Percentiles rank a stretch among this genome's conserved stretches.
These are phyloP conservation scores for Metschnikowia baotianmanensis DNA, from an alignment of 805 yeast species.

Conservation along the genomic window DNA sequence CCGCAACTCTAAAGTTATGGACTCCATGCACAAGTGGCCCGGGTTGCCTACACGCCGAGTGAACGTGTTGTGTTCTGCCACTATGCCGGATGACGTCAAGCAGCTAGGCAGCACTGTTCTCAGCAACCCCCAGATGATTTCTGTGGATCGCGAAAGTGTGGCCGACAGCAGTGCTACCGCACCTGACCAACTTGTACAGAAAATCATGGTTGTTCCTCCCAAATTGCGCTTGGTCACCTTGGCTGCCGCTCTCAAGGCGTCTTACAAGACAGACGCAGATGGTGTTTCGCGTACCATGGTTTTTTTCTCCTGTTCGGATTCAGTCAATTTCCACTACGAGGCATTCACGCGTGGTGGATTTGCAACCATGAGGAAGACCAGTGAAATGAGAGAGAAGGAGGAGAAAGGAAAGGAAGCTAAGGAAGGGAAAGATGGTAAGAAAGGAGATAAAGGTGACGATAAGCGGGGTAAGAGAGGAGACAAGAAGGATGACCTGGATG, in stretches of 20 bases:
- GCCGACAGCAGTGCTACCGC: conserved; percentile 43
- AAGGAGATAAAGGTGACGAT: neutral
- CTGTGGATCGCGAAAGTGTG: conserved; percentile 28
- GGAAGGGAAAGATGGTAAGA: conserved; percentile 16
- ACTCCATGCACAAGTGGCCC: conserved; percentile 41
- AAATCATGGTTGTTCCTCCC: conserved; percentile 83
- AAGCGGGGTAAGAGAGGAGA: neutral
- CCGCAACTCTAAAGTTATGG: conserved; percentile 38
- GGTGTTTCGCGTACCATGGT: conserved; percentile 63
- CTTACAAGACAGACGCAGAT: conserved; percentile 30
- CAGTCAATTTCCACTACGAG: conserved; percentile 90
- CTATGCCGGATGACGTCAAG: conserved; percentile 77
- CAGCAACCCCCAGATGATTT: conserved; percentile 68
- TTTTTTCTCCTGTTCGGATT: conserved; percentile 90
- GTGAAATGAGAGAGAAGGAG: conserved; percentile 20
- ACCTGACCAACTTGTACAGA: conserved; percentile 88
- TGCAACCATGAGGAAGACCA: conserved; percentile 31
- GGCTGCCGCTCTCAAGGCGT: conserved; percentile 58
- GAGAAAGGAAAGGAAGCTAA: conserved; percentile 22
- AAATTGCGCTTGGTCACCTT: conserved; percentile 83
- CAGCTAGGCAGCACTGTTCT: conserved; percentile 78
- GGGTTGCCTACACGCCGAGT: conserved; percentile 67
- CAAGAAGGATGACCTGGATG: too few species aligned
- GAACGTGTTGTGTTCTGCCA: conserved; percentile 90
- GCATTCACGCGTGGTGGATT: conserved; percentile 64